Evolutionary conservation across 169 alveolate genomes (phyloP), one percentile per base, ranked within the genome.

Genomic region (Perkinsus olseni): DNA sequence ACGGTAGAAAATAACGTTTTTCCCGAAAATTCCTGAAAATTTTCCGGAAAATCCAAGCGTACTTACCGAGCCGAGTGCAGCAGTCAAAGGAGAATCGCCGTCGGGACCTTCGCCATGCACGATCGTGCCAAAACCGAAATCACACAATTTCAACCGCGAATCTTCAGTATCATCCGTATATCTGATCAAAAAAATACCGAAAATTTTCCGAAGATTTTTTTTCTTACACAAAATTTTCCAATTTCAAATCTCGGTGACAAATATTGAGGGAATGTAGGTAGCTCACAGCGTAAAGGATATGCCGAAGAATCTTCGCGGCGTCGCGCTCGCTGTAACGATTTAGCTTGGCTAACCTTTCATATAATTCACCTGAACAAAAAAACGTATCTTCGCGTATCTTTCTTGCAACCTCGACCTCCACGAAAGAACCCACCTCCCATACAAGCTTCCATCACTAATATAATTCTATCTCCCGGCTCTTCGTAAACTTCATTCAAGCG

Each of bases 371-470:
- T 62, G 17, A 45, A 45, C 24, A 45, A 10, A 45, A 13, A 62
- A 62, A 62, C 8, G 11, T 40, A 40, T 40, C 11, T 40, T 62
- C 6, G 62, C 62, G 6, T 17, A 45, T 21, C 82, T 24, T 62
- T 4, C 82, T 11, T 11, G 50, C 4, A 62, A 62, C 82, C 10
- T 62, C 13, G 37, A 3, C 4, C 1, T 13, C 82, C 4, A 62
- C 17, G 17, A 13, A 13, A 13, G 1, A 4, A 3, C 82, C 34
- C 34, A 62, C 82, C 82, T 51, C 97, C 97, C 34, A 92, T 94
- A 62, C 97, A 96, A 74, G 95, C 94, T 93, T 96, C 97, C 97
- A 94, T 95, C 0, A 96, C 98, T 34, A 96, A 93, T 92, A 96
- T 97, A 39, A 96, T 62, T 28, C 34, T 95, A 74, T 92, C 95